Evolutionary conservation across 805 yeast species (phyloP).

Genomic region (Yarrowia keelungensis): DNA sequence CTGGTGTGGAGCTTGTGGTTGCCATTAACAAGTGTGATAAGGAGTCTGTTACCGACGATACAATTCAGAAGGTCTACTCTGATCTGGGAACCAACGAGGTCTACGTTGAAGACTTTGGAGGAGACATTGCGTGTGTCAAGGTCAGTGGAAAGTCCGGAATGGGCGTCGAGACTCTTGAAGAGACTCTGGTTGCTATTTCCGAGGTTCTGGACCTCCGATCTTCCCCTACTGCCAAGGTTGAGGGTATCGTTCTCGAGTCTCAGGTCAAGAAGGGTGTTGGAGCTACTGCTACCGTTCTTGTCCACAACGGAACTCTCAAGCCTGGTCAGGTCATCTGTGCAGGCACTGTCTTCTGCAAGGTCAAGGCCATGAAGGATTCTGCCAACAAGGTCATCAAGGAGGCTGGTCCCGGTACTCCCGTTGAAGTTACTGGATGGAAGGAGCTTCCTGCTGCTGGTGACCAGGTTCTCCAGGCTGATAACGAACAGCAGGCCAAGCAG

Average conservation of each 20-base stretch:
- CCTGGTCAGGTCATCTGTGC: slow-evolving; percentile 80
- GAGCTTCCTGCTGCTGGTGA: slow-evolving; percentile 93
- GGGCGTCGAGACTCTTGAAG: slow-evolving; percentile 89
- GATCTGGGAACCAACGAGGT: slow-evolving; percentile 81
- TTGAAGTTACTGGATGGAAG: slow-evolving; percentile 93
- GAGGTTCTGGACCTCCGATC: slow-evolving; percentile 83
- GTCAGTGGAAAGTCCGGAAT: slow-evolving; percentile 90
- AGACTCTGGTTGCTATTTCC: slow-evolving; percentile 82
- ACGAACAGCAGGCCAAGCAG: slow-evolving; percentile 75
- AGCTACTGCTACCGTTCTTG: slow-evolving; percentile 80
- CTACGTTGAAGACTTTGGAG: slow-evolving; percentile 92
- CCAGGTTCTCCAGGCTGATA: slow-evolving; percentile 74
- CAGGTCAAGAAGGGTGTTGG: slow-evolving; percentile 84
- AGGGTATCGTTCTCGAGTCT: slow-evolving; percentile 92
- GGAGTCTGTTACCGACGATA: slow-evolving; percentile 72
- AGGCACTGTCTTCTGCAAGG: slow-evolving; percentile 86
- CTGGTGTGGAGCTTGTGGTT: slow-evolving; percentile 83
- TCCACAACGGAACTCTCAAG: slow-evolving; percentile 77
- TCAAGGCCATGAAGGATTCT: slow-evolving; percentile 78
- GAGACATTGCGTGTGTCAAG: slow-evolving; percentile 87
- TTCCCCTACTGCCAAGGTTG: slow-evolving; percentile 55
- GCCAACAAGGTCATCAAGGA: slow-evolving; percentile 63
- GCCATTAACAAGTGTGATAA: slow-evolving; percentile 94
- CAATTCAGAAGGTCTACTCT: slow-evolving; percentile 62
- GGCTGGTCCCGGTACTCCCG: slow-evolving; percentile 90